phyloP scores from a whole-genome alignment of 805 yeast species.

The Scheffersomyces spartinae region DNA sequence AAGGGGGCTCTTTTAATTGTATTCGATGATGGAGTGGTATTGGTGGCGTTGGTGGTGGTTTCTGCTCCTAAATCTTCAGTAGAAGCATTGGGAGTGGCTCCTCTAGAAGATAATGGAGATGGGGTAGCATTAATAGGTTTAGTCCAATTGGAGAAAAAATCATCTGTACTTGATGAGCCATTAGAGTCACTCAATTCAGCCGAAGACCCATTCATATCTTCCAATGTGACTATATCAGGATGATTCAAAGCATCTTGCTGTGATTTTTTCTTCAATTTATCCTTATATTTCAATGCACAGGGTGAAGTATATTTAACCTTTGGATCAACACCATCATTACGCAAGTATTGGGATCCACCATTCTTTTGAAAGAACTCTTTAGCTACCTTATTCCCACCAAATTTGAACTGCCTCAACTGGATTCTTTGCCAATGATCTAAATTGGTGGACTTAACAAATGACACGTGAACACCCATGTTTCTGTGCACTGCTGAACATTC shows the following conservation, averaged over 20 bases:
- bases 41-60: conserved; percentile 14
- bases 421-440: conserved; percentile 90
- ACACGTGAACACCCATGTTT: conserved; percentile 89
- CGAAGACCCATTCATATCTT: conserved; percentile 27
- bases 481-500: conserved; percentile 96
- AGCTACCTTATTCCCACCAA: conserved; percentile 86
- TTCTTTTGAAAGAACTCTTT: conserved; percentile 73
- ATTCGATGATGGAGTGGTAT: conserved; percentile 15
- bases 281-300: conserved; percentile 72
- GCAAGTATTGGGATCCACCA: conserved; percentile 68
- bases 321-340: conserved; percentile 41
- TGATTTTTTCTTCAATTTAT: conserved; percentile 63
- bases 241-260: conserved; percentile 52
- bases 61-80: conserved; percentile 25
- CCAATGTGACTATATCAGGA: conserved; percentile 67
- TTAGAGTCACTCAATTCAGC: conserved; percentile 17
- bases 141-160: conserved; percentile 87
- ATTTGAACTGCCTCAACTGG: conserved; percentile 83
- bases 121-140: conserved; percentile 54
- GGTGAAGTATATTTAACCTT: conserved; percentile 69
- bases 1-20: neutral
- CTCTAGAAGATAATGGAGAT: conserved; percentile 37
- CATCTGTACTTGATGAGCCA: conserved; percentile 46
- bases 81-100: conserved; percentile 31
- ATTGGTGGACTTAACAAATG: conserved; percentile 86